phyloP scores from a whole-genome alignment of 2,329 filamentous ascomycete species.

The Sporothrix sp. region DNA sequence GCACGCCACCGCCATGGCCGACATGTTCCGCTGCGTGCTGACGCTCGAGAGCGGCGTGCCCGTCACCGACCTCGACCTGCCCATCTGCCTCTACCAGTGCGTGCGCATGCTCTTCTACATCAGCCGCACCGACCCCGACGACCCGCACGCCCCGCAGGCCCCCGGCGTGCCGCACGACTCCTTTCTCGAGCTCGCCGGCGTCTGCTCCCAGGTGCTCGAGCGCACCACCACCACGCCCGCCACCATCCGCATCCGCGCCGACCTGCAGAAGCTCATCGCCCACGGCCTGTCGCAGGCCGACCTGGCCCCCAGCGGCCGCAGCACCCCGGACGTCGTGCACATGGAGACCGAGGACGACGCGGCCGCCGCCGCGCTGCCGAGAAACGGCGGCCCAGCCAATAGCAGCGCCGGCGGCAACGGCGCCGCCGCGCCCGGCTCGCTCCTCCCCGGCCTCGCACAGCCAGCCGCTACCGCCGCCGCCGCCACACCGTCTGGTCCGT shows the following conservation, averaged over 20 bases:
- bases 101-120: conserved; percentile 43
- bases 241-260: conserved; percentile 36
- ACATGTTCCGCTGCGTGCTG: conserved; percentile 44
- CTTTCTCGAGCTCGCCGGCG: conserved; percentile 39
- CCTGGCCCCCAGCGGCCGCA: conserved; percentile 22
- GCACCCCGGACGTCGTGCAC: conserved; percentile 12
- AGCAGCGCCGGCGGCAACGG: not conserved
- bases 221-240: conserved; percentile 43
- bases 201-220: conserved; percentile 42
- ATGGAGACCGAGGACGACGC: conserved; percentile 18
- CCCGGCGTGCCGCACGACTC: conserved; percentile 33
- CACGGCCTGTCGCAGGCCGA: conserved; percentile 30
- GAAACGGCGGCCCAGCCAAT: not conserved
- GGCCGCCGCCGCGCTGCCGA: no score
- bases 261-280: conserved; percentile 42
- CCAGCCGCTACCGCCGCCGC: not conserved
- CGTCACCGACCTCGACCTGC: conserved; percentile 45
- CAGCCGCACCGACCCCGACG: conserved; percentile 33
- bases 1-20: conserved; percentile 45
- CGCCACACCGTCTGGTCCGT: not conserved
- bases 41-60: conserved; percentile 41
- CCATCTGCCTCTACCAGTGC: conserved; percentile 47
- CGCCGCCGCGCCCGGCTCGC: no score
- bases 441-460: no score
- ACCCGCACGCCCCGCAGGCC: conserved; percentile 31